Evolutionary conservation across 1,284 basidiomycete species (phyloP), one percentile per base, ranked within the genome.

Genomic region (Ceratobasidium sp.): DNA sequence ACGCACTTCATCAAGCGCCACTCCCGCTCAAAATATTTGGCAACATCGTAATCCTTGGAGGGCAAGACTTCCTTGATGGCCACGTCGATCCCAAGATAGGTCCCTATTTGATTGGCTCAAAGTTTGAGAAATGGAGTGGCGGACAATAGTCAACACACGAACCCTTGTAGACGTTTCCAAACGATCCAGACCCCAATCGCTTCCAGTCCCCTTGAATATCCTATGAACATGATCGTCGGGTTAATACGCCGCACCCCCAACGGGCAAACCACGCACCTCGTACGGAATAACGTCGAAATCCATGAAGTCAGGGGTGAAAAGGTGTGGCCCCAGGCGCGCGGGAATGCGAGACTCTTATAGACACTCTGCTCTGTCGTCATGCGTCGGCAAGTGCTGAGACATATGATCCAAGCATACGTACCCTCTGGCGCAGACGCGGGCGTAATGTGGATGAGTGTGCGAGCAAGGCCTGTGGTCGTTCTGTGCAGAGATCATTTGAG

Each of bases 21-120:
- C 85, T 99, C 97, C 41, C 97, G 88, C 79, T 97, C 94, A 81
- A 98, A 97, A 83, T 98, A 98, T 82, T 99, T 99, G 78, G 92
- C 88, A 30, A 98, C 93, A 78, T 97, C 93, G 80, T 97, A 97
- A 76, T 92, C 92, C 16, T 84, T 92, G 16, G 92, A 94, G 0
- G 94, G 93, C 1, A 96, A 85, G 2, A 97, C 93, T 82, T 97
- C 96, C 82, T 98, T 98, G 82, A 98, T 94, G 43, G 96, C 96
- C 32, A 98, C 94, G 76, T 97, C 94, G 76, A 97, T 93, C 2
- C 96, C 96, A 30, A 98, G 88, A 82, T 98, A 98, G 30, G 84
- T 88, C 1, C 92, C 95, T 94, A 77, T 18, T 36, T 57, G 48
- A 64, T 61, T 58, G 60, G n/a, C 43, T 39, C 14, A 45, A 39